These are phyloP conservation scores for Plantago coronopus DNA, from an alignment of 305 asterid genomes.

Conservation along the genomic window DNA sequence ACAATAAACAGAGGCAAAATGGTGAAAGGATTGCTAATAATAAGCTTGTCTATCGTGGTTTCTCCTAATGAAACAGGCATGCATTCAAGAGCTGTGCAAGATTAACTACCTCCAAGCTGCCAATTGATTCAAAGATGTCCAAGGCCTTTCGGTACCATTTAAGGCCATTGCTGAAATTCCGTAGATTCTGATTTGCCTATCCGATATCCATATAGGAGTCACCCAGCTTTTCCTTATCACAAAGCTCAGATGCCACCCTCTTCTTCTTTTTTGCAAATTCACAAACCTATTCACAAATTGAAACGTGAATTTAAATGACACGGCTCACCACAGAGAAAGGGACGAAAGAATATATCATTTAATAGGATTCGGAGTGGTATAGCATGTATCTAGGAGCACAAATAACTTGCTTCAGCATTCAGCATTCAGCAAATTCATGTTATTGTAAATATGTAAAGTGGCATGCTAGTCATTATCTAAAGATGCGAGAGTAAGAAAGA, in stretches of 20 bases:
- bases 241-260: constrained; percentile 60
- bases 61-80: constrained; percentile 20
- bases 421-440: constrained; percentile 6
- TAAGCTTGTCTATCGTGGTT: not conserved
- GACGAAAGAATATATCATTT: constrained; percentile 9
- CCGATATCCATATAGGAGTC: constrained; percentile 82
- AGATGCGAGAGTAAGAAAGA: constrained; percentile 12
- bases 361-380: constrained; percentile 13
- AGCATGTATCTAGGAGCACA: constrained; percentile 15
- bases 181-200: constrained; percentile 77
- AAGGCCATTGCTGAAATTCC: constrained; percentile 60
- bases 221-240: constrained; percentile 79
- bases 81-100: constrained; percentile 7
- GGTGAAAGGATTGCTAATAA: not conserved
- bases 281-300: constrained; percentile 48
- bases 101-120: constrained; percentile 81
- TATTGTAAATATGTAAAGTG: constrained; percentile 11
- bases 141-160: constrained; percentile 78
- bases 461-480: constrained; percentile 7
- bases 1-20: not conserved
- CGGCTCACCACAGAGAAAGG: constrained; percentile 14
- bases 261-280: constrained; percentile 72
- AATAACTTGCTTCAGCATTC: too few relatives aligned
- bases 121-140: constrained; percentile 65
- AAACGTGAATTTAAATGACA: constrained; percentile 28